Percentiles rank a stretch among this genome's conserved stretches.
Evolutionary conservation across 805 yeast species (phyloP).

Genomic region (Pichia deserticola): DNA sequence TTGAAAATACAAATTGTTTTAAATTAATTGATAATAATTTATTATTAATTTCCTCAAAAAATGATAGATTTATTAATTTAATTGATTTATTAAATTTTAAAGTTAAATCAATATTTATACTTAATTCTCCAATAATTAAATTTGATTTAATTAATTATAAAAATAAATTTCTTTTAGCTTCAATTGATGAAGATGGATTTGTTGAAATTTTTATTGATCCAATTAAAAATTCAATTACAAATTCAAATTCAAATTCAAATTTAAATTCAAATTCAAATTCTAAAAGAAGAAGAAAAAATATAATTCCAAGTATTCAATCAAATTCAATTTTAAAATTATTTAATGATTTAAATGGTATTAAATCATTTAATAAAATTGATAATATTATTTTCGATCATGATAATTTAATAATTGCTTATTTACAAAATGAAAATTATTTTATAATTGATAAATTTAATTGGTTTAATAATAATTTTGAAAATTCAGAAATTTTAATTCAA

Average conservation of each 20-base stretch:
- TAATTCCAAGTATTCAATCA: conserved; percentile 45
- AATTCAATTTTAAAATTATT: conserved; percentile 37
- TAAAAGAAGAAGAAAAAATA: conserved; percentile 23
- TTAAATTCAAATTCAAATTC: conserved; percentile 3
- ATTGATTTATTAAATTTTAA: conserved; percentile 43
- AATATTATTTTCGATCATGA: conserved; percentile 24
- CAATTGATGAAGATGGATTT: conserved; percentile 66
- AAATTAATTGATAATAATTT: conserved; percentile 4
- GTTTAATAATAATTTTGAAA: conserved; percentile 26
- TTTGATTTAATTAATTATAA: conserved; percentile 28
- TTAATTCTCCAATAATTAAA: conserved; percentile 52
- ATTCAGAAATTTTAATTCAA: conserved; percentile 16
- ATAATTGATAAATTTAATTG: conserved; percentile 50
- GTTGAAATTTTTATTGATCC: conserved; percentile 68
- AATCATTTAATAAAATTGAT: conserved; percentile 20
- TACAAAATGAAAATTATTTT: conserved; percentile 53
- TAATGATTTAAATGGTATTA: conserved; percentile 10
- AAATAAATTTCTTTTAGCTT: conserved; percentile 37
- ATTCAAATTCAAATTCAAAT: not conserved
- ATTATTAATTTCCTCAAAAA: conserved; percentile 45
- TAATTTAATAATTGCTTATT: conserved; percentile 45
- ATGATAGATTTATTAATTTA: conserved; percentile 76
- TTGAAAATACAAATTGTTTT: conserved; percentile 8
- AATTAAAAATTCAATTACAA: conserved; percentile 12
- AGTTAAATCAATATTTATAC: conserved; percentile 53